phyloP scores from a whole-genome alignment of 495 filamentous ascomycete species.

The Ramalina peruviana region DNA sequence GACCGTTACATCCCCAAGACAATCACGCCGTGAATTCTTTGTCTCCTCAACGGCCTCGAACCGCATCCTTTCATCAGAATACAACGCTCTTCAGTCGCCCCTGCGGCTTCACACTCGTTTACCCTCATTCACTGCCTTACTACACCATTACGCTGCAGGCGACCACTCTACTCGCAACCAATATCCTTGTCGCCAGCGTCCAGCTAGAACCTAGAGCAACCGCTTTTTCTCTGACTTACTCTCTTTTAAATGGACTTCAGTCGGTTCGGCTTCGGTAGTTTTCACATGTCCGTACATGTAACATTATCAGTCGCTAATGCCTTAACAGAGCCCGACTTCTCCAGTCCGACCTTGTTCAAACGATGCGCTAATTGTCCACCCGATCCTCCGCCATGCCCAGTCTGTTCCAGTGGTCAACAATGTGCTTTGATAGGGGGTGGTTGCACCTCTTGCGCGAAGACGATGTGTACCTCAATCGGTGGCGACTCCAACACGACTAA shows the following conservation, averaged over 20 bases:
- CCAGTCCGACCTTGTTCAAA: constrained; percentile 29
- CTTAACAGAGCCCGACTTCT: constrained; percentile 7
- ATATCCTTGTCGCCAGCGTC: too few species aligned
- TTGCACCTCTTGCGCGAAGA: constrained; percentile 45
- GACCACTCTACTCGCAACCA: too few species aligned
- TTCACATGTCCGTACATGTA: neutral
- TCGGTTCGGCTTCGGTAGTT: neutral
- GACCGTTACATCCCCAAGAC: too few species aligned
- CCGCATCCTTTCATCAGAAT: neutral
- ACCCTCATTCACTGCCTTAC: too few species aligned
- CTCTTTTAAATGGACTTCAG: constrained; percentile 2
- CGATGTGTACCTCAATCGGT: constrained; percentile 40
- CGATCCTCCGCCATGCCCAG: constrained; percentile 34
- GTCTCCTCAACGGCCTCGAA: neutral
- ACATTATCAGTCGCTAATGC: neutral
- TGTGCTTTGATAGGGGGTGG: constrained; percentile 42
- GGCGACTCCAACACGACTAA: constrained; percentile 19
- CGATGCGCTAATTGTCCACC: constrained; percentile 31
- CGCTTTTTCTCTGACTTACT: too few species aligned
- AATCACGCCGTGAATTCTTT: too few species aligned
- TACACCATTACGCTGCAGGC: too few species aligned
- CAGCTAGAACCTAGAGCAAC: too few species aligned
- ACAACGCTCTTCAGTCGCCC: too few species aligned
- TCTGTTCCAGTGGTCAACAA: constrained; percentile 31
- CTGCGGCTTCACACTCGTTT: too few species aligned